Evolutionary conservation across 805 yeast genomes (phyloP).

Genomic region (Nematodospora valgi): DNA sequence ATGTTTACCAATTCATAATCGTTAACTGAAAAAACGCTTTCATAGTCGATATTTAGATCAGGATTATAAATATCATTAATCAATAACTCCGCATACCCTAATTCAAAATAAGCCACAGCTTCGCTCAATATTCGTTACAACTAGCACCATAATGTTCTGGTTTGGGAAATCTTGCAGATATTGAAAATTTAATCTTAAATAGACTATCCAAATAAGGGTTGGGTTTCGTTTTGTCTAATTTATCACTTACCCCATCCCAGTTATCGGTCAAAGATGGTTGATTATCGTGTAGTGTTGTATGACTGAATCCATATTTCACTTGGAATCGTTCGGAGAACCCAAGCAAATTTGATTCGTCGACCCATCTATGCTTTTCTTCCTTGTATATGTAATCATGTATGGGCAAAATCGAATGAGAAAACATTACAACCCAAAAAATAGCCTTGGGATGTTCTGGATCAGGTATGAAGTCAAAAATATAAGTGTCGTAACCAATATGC

Average conservation of each 20-base stretch:
- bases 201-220: conserved; percentile 6
- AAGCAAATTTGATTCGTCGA: conserved; percentile 4
- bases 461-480: conserved; percentile 7
- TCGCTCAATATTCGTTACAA: conserved; percentile 1
- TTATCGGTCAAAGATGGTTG: conserved; percentile 8
- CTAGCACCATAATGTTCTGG: conserved; percentile 8
- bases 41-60: conserved; percentile 3
- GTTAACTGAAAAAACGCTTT: conserved; percentile 6
- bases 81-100: conserved; percentile 7
- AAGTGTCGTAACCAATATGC: conserved; percentile 6
- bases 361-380: conserved; percentile 8
- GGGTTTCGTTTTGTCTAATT: conserved; percentile 3
- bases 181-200: conserved; percentile 3
- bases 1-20: conserved; percentile 7
- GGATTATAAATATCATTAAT: conserved; percentile 2
- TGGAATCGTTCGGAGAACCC: conserved; percentile 2
- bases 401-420: conserved; percentile 10
- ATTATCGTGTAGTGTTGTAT: not conserved
- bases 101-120: conserved; percentile 4
- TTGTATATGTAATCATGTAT: conserved; percentile 10
- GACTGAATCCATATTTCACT: conserved; percentile 6
- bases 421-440: conserved; percentile 8
- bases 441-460: conserved; percentile 5
- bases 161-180: conserved; percentile 5
- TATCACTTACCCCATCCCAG: conserved; percentile 9